Evolutionary conservation across 2,329 filamentous ascomycete genomes (phyloP).

Genomic region (Alternaria gaisen): DNA sequence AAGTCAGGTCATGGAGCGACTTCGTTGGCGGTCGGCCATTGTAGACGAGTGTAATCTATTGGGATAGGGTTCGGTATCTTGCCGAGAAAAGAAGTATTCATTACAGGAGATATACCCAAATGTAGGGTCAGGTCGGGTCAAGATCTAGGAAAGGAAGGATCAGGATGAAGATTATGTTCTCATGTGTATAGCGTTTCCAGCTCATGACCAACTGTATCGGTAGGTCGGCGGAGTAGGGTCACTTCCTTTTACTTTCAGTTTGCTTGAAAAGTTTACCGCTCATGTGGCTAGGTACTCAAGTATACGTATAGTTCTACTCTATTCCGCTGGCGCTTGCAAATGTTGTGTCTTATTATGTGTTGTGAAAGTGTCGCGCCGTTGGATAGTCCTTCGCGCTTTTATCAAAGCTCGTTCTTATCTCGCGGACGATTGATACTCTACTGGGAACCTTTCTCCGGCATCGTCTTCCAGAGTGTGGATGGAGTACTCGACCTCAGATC

Average conservation of each 20-base stretch:
- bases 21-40: conserved; percentile 73
- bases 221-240: conserved; percentile 15
- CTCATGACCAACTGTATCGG: conserved; percentile 10
- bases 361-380: no score
- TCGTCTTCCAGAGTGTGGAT: not conserved
- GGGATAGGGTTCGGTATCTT: not conserved
- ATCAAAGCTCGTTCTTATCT: no score
- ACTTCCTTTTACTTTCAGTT: conserved; percentile 8
- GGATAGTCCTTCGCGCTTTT: no score
- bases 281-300: not conserved
- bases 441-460: not conserved
- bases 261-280: conserved; percentile 3
- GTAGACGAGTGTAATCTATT: conserved; percentile 23
- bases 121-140: conserved; percentile 3
- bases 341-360: not conserved
- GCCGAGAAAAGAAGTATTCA: not conserved
- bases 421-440: no score
- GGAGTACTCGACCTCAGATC: not conserved
- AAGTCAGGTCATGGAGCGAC: conserved; percentile 94
- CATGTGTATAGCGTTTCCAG: conserved; percentile 26
- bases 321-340: not conserved
- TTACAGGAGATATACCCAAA: conserved; percentile 21
- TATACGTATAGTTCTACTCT: not conserved
- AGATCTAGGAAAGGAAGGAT: conserved; percentile 1
- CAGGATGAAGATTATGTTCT: conserved; percentile 18